Evolutionary conservation across 805 yeast genomes (phyloP).

Genomic region (Sugiyamaella americana): DNA sequence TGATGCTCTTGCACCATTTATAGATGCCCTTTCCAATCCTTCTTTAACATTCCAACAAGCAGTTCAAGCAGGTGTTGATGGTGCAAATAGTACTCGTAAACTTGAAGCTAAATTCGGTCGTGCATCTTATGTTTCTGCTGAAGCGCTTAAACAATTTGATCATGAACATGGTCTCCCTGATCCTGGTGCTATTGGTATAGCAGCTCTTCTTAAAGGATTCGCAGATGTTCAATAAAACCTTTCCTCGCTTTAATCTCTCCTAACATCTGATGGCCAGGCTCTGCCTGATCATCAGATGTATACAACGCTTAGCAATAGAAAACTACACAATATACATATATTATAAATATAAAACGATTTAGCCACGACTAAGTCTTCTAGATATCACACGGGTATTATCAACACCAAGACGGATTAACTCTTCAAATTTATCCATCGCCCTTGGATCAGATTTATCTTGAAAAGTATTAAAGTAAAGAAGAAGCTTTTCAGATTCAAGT

Average conservation of each 20-base stretch:
- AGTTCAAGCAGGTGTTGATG: constrained; percentile 53
- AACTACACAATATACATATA: too few relatives aligned
- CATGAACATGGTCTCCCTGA: constrained; percentile 61
- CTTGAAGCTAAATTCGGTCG: constrained; percentile 86
- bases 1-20: constrained; percentile 86
- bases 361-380: constrained; percentile 20
- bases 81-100: constrained; percentile 69
- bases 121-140: constrained; percentile 78
- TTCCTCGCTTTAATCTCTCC: too few relatives aligned
- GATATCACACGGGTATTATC: constrained; percentile 51
- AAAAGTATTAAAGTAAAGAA: constrained; percentile 36
- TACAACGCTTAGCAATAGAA: too few relatives aligned
- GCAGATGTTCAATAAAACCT: background rate
- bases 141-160: constrained; percentile 44
- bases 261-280: too few relatives aligned
- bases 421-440: constrained; percentile 53
- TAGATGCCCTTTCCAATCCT: constrained; percentile 45
- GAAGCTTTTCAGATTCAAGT: constrained; percentile 40
- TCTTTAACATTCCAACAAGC: constrained; percentile 55
- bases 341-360: too few relatives aligned
- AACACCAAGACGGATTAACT: constrained; percentile 49
- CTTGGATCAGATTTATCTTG: constrained; percentile 28
- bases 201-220: constrained; percentile 47
- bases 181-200: constrained; percentile 91
- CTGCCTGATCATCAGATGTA: too few relatives aligned